Base-by-base conservation (phyloP, 257 asterid species). In the Scutellaria galericulata region DNA sequence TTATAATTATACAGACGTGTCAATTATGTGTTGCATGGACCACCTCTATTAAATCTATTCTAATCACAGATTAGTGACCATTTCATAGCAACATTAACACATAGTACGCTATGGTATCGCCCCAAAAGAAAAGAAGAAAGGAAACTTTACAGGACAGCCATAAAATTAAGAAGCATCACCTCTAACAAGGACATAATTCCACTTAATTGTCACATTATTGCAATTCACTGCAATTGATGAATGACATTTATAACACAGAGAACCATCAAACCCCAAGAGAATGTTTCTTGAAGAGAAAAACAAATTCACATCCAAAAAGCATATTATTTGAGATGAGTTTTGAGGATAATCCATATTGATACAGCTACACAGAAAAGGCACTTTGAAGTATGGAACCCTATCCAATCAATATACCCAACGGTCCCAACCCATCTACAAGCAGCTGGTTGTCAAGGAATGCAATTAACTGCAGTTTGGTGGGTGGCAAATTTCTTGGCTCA, bases 11-110 rank as follows among this genome's bases (percentile, higher is more conserved):
- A 5, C 8, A 27, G 47, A 52, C 14, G 56, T 54, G 65, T 41
- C 47, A 57, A 40, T 39, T 45, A 46, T 58, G 70, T 57, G 53
- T 42, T 5, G 8, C 48, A 24, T 58, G 74, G 79, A 60, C 79
- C 79, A 60, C 53, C 20, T 15, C 63, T 42, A 27, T 39, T 60
- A 57, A 50, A 48, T 72, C 63, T 39, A 22, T 13, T n/a, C 69
- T 20, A 41, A 40, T 72, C 71, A 35, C 45, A 37, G 51, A 4
- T 18, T 46, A 59, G 5, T 31, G 11, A 9, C 31, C 75, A 74
- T 9, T 22, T 37, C 63, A 45, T 7, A 48, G 57, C 50, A 68
- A 58, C 24, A 15, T 39, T 59, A 70, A 50, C 70, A 75, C 51
- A 58, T 11, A 5, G 40, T 45, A 45, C 27, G 54, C 0, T 44